These are phyloP conservation scores for Rhytidiadelphus loreus DNA, from an alignment of 225 moss, liverwort and hornwort genomes.

Conservation along the genomic window DNA sequence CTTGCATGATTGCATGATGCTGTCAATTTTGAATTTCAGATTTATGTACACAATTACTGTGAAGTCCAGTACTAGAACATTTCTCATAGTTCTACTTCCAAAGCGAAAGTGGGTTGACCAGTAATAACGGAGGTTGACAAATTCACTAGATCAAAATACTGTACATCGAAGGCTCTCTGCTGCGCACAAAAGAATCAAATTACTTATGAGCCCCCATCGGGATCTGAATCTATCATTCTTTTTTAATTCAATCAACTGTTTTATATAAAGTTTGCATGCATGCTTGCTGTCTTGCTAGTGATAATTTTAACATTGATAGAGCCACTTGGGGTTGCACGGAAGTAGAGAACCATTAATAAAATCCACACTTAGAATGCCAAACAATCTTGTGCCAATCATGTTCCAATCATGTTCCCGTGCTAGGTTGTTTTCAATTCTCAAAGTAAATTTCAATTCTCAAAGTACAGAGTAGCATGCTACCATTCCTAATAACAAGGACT, in stretches of 20 bases:
- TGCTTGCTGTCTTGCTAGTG: neutral
- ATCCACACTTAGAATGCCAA: neutral
- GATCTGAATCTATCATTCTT: too few relatives aligned
- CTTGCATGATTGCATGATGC: neutral
- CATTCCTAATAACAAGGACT: neutral
- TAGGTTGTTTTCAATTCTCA: neutral
- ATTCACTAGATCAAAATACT: neutral
- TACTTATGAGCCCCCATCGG: too few relatives aligned
- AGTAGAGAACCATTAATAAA: neutral
- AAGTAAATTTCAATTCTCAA: neutral
- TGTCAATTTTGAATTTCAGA: neutral
- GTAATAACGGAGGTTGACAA: neutral
- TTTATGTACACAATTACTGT: neutral
- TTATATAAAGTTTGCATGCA: neutral
- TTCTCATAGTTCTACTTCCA: neutral
- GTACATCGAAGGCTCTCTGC: too few relatives aligned
- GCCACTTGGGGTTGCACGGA: neutral
- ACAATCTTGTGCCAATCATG: neutral
- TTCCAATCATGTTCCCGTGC: neutral
- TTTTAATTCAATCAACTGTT: neutral
- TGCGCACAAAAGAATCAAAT: too few relatives aligned
- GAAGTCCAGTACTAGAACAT: neutral
- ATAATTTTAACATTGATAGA: neutral
- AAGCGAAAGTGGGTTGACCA: neutral
- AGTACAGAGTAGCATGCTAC: neutral